Base-by-base conservation (phyloP, 2,329 filamentous ascomycete species). In the Beauveria bassiana region DNA sequence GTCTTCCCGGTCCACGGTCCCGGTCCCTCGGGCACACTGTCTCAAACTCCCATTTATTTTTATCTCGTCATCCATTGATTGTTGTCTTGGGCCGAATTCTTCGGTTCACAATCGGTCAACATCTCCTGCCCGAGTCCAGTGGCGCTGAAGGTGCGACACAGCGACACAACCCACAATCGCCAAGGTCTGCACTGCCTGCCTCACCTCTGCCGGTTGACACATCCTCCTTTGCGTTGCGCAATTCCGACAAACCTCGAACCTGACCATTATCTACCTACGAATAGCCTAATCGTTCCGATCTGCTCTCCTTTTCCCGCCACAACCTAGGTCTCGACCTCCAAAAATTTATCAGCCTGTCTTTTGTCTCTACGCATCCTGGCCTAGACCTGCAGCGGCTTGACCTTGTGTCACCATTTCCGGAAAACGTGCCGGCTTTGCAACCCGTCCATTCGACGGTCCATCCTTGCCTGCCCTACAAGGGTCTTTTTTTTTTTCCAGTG, bases 361-460 rank as follows among this genome's bases (percentile, higher is more conserved):
- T 51, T 31, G 53, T 22, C 22, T 28, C 47, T n/a, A 34, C 26
- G 20, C 45, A 52, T 51, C 56, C 34, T n/a, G 34, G 56, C 56
- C 26, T 43, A 51, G 38, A 59, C 56, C 56, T 59, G 56, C 46
- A 50, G 56, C 56, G 16, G 20, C 43, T 38, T 28, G 14, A 20
- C 46, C 38, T 43, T 59, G 57, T 59, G 57, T 51, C 22, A 45
- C 57, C 57, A 31, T 40, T 51, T 18, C 38, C 47, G 57, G 57
- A 40, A 43, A 59, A 51, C 56, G 56, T 59, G 56, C 56, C 56
- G 56, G 31, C 20, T n/a, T 51, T 51, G 56, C 31, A 47, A 16
- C 14, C 46, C 24, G 38, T 52, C 57, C n/a, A 59, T 45, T 52
- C 47, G 57, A 59, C 47, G 52, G 34, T 43, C n/a, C 47, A 51